Percentiles rank a stretch among this genome's conserved stretches.
These are phyloP conservation scores for Apodospora peruviana DNA, from an alignment of 495 filamentous ascomycete genomes.

Conservation along the genomic window DNA sequence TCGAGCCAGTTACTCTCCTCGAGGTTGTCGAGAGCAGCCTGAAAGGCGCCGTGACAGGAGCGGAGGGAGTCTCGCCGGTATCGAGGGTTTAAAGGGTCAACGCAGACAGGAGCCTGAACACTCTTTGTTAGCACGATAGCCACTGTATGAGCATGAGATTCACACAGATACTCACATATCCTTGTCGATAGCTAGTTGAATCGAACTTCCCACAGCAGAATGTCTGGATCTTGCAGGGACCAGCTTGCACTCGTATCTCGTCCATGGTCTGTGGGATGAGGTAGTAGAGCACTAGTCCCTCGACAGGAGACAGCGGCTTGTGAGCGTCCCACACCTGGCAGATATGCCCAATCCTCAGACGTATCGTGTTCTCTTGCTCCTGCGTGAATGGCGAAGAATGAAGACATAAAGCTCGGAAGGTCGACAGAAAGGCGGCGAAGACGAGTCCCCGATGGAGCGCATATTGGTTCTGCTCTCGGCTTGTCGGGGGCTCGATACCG, in stretches of 20 bases:
- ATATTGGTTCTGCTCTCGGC: background rate
- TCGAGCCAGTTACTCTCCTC: background rate
- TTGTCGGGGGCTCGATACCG: background rate
- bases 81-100: background rate
- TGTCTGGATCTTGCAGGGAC: background rate
- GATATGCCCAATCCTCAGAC: background rate
- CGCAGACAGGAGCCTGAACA: conserved; percentile 1
- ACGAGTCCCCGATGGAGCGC: background rate
- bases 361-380: background rate
- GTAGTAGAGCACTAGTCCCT: background rate
- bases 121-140: background rate
- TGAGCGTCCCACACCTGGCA: background rate
- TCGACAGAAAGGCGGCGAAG: background rate
- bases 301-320: background rate
- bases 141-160: background rate
- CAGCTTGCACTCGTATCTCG: background rate
- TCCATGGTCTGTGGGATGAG: conserved; percentile 1
- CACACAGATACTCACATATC: background rate
- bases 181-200: background rate
- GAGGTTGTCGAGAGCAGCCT: background rate
- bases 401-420: conserved; percentile 1
- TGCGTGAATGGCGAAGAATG: background rate
- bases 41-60: background rate
- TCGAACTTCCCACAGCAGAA: background rate
- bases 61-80: background rate